Evolutionary conservation across 2,329 filamentous ascomycete genomes (phyloP), one percentile per base, ranked within the genome.

Genomic region (Penicillium italicum): DNA sequence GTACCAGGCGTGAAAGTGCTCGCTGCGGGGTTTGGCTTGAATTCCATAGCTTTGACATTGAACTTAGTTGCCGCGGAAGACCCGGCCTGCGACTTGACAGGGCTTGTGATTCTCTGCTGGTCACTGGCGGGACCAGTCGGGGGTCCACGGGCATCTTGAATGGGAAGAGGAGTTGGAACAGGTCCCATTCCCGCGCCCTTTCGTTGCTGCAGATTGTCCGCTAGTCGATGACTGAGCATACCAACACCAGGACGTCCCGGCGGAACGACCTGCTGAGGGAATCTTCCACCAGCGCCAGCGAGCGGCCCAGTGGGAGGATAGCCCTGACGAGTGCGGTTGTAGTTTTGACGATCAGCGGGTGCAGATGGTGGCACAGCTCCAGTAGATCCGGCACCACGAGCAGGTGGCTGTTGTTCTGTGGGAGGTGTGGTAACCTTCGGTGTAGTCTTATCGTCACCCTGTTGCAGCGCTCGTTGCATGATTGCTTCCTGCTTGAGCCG

Each of bases 401-500:
- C 63, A n/a, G 78, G 68, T 50, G 80, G 77, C 68, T 85, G 85
- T 52, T 82, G 78, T 64, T 85, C 72, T 22, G 67, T 81, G 22
- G 76, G 71, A 12, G 74, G 70, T 9, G 72, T 51, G n/a, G 63
- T 58, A 30, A 72, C 69, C 76, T 85, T 71, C 66, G 77, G 65
- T 65, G 73, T 68, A 40, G 77, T 69, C 60, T 82, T 77, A 42
- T 80, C 76, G 54, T 90, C 86, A 2, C 85, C 86, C 62, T 93
- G 88, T 68, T 85, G 84, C 58, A 90, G 85, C 1, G 91, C 91
- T 73, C 92, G 95, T 65, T 91, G 88, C 68, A 96, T 88, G 60
- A 99, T 97, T 69, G 92, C 86, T 67, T 91, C 86, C 74, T 97
- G 94, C 77, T 97, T 99, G 43, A 80, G 82, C n/a, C 91, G 91